These are phyloP conservation scores for Metschnikowia cubensis DNA, from an alignment of 805 yeast genomes.

Conservation along the genomic window DNA sequence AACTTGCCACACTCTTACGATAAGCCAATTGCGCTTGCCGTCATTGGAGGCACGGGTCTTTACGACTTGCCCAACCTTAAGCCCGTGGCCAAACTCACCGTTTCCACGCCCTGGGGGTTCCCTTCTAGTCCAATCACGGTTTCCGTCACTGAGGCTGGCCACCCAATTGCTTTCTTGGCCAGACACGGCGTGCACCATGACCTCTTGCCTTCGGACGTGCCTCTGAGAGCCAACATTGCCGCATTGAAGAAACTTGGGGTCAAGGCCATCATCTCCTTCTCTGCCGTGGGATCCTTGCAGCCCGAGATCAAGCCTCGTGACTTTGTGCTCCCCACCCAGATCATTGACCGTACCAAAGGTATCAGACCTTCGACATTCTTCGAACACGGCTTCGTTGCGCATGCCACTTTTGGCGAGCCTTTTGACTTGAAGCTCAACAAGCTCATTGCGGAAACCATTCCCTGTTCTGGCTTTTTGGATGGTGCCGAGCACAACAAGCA, in stretches of 20 bases:
- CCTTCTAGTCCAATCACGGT: slow-evolving; percentile 94
- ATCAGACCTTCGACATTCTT: slow-evolving; percentile 86
- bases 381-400: slow-evolving; percentile 92
- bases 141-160: slow-evolving; percentile 69
- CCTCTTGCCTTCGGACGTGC: slow-evolving; percentile 86
- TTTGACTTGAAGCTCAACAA: slow-evolving; percentile 73
- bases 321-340: slow-evolving; percentile 93
- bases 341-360: slow-evolving; percentile 96
- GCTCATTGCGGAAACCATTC: slow-evolving; percentile 51
- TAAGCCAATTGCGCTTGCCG: slow-evolving; percentile 74
- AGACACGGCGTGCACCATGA: slow-evolving; percentile 93
- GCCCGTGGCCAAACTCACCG: slow-evolving; percentile 78
- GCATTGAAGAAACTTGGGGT: slow-evolving; percentile 88
- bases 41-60: slow-evolving; percentile 98
- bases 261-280: slow-evolving; percentile 82
- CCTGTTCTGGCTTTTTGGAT: slow-evolving; percentile 46
- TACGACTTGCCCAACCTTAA: slow-evolving; percentile 78
- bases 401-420: slow-evolving; percentile 96
- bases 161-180: slow-evolving; percentile 89
- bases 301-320: slow-evolving; percentile 89
- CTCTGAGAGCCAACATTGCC: slow-evolving; percentile 90
- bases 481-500: slow-evolving; percentile 41
- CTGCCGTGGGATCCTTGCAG: slow-evolving; percentile 94
- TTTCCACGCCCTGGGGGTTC: slow-evolving; percentile 95
- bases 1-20: slow-evolving; percentile 49